phyloP scores from a whole-genome alignment of 192 early-diverging fungal genomes.

The Rhizophlyctis rosea region DNA sequence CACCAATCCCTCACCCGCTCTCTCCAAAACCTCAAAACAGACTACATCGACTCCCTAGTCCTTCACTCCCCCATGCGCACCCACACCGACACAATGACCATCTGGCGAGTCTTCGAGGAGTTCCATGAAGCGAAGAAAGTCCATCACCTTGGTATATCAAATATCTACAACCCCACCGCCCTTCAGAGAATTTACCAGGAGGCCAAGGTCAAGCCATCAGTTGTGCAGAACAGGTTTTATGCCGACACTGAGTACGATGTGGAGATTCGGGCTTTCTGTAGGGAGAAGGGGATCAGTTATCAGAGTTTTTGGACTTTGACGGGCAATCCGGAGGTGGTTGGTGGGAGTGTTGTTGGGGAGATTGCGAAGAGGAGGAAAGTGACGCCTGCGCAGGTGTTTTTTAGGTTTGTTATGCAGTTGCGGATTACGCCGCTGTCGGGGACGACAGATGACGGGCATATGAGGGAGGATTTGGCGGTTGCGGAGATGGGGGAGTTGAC shows the following conservation, averaged over 20 bases:
- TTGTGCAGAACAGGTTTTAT: conserved; percentile 30
- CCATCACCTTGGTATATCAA: conserved; percentile 18
- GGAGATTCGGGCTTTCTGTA: conserved; percentile 19
- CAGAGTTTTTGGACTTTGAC: conserved; percentile 32
- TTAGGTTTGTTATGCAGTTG: conserved; percentile 14
- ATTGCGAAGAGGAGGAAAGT: conserved; percentile 16
- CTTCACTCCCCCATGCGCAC: conserved; percentile 30
- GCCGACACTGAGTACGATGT: conserved; percentile 16
- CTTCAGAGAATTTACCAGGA: conserved; percentile 16
- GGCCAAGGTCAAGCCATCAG: conserved; percentile 14
- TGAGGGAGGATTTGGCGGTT: conserved; percentile 27
- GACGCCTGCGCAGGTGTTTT: conserved; percentile 25
- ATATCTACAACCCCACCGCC: conserved; percentile 16
- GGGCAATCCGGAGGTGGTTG: conserved; percentile 23
- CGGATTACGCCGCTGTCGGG: conserved; percentile 28
- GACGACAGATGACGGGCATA: conserved; percentile 20
- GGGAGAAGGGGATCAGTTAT: conserved; percentile 16
- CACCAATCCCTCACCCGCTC: conserved; percentile 2
- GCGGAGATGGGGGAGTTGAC: conserved; percentile 10
- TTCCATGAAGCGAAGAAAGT: background rate
- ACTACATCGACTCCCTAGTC: conserved; percentile 30
- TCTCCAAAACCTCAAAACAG: conserved; percentile 16
- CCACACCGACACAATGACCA: conserved; percentile 14
- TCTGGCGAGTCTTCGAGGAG: conserved; percentile 28
- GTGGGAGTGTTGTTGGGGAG: background rate